A percentile compares a stretch with the other conserved stretches of the same genome.
These are phyloP conservation scores for Rutidosis leptorrhynchoides DNA, from an alignment of 129 eudicot species.

Conservation along the genomic window DNA sequence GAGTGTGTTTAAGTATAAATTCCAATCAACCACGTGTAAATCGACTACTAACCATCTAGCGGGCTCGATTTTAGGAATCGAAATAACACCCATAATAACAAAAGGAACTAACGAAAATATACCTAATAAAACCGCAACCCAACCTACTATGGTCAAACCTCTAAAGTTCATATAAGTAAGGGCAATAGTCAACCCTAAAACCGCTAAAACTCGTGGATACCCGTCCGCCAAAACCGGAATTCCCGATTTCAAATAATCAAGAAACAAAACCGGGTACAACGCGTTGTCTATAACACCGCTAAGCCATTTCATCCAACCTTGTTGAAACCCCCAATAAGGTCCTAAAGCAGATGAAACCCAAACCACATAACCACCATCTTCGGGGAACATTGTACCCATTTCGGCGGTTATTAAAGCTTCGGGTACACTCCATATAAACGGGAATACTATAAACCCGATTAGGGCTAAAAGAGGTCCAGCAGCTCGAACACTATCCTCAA, in stretches of 20 bases:
- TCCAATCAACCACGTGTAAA: slow-evolving; percentile 64
- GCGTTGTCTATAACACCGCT: slow-evolving; percentile 83
- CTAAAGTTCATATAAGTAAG: slow-evolving; percentile 72
- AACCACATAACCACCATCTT: slow-evolving; percentile 83
- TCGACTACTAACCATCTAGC: slow-evolving; percentile 71
- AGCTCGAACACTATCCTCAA: slow-evolving; percentile 75
- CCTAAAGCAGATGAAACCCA: slow-evolving; percentile 88
- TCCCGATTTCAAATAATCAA: slow-evolving; percentile 68
- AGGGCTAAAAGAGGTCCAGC: slow-evolving; percentile 84
- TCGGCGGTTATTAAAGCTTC: slow-evolving; percentile 83
- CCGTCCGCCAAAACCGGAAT: slow-evolving; percentile 61
- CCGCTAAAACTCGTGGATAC: slow-evolving; percentile 47
- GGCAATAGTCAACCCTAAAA: slow-evolving; percentile 46
- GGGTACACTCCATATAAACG: slow-evolving; percentile 76
- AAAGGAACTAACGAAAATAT: slow-evolving; percentile 68
- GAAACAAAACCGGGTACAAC: slow-evolving; percentile 68
- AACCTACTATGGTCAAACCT: slow-evolving; percentile 74
- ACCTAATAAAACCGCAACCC: slow-evolving; percentile 70
- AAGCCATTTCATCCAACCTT: slow-evolving; percentile 93
- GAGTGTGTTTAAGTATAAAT: slow-evolving; percentile 64
- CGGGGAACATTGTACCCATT: slow-evolving; percentile 89
- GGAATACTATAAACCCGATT: slow-evolving; percentile 60
- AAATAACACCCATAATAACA: slow-evolving; percentile 59
- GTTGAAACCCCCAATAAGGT: slow-evolving; percentile 81
- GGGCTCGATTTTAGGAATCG: slow-evolving; percentile 61